These are phyloP conservation scores for Chaetoceros tenuissimus DNA, from an alignment of 108 stramenopile genomes.

Conservation along the genomic window DNA sequence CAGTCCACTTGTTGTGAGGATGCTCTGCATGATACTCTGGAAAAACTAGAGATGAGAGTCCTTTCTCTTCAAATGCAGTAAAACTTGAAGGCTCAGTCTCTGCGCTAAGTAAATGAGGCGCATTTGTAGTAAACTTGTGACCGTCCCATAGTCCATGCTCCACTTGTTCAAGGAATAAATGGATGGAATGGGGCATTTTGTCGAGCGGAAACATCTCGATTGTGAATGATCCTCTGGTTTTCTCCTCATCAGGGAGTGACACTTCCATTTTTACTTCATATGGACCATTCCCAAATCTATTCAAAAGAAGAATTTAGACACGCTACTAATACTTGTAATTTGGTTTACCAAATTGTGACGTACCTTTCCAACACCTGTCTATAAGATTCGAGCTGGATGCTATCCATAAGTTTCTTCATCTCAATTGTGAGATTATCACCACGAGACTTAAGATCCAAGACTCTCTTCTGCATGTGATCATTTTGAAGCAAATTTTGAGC, in stretches of 20 bases:
- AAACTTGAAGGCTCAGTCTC: slow-evolving; percentile 37
- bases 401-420: no score
- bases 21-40: slow-evolving; percentile 68
- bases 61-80: slow-evolving; percentile 24
- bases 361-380: no score
- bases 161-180: slow-evolving; percentile 79
- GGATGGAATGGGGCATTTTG: slow-evolving; percentile 72
- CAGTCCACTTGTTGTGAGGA: slow-evolving; percentile 66
- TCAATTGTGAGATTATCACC: no score
- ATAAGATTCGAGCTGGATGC: no score
- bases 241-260: slow-evolving; percentile 5
- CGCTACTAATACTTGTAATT: no score
- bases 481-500: no score
- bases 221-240: slow-evolving; percentile 19
- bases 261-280: slow-evolving; percentile 47
- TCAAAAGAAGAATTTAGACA: no score
- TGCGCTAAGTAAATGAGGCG: slow-evolving; percentile 79
- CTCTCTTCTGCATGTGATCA: no score
- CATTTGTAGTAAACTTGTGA: slow-evolving; percentile 60
- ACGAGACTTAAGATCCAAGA: no score
- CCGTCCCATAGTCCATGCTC: slow-evolving; percentile 71
- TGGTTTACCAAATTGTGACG: no score
- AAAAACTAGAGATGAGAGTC: slow-evolving; percentile 46
- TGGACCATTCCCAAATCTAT: slow-evolving; percentile 69
- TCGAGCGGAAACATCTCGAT: slow-evolving; percentile 67